A percentile compares a stretch with the other conserved stretches of the same genome.
Evolutionary conservation across 306 rosid genomes (phyloP).

Genomic region (Astragalus membranaceus): DNA sequence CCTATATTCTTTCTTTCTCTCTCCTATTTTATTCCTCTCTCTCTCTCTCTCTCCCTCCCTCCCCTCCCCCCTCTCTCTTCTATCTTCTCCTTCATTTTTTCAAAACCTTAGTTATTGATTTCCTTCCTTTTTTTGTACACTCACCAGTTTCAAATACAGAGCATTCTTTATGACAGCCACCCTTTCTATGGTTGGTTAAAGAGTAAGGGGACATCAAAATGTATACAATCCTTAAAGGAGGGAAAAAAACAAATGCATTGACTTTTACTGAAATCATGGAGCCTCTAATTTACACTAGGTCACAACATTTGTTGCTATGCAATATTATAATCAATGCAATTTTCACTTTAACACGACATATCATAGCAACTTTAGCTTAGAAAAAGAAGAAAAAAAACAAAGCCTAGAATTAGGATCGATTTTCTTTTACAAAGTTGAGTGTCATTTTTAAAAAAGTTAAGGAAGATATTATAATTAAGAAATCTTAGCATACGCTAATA

Average conservation of each 20-base stretch:
- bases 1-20: too few species aligned
- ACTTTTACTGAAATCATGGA: conserved; percentile 3
- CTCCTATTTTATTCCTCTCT: too few species aligned
- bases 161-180: too few species aligned
- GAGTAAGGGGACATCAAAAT: too few species aligned
- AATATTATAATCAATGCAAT: conserved; percentile 9
- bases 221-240: background rate
- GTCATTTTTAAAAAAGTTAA: conserved; percentile 11
- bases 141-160: too few species aligned
- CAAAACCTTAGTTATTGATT: too few species aligned
- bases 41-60: too few species aligned
- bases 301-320: background rate
- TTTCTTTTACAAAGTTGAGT: conserved; percentile 1
- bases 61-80: too few species aligned
- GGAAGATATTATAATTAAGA: background rate
- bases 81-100: too few species aligned
- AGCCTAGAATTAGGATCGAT: background rate
- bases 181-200: too few species aligned
- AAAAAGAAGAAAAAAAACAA: background rate
- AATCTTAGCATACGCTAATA: conserved; percentile 13
- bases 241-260: background rate
- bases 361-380: conserved; percentile 11
- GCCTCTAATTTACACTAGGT: background rate
- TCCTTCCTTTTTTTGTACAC: too few species aligned
- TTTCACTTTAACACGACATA: conserved; percentile 18